Base-by-base conservation (phyloP, 495 filamentous ascomycete genomes). In the Penicillium herquei region DNA sequence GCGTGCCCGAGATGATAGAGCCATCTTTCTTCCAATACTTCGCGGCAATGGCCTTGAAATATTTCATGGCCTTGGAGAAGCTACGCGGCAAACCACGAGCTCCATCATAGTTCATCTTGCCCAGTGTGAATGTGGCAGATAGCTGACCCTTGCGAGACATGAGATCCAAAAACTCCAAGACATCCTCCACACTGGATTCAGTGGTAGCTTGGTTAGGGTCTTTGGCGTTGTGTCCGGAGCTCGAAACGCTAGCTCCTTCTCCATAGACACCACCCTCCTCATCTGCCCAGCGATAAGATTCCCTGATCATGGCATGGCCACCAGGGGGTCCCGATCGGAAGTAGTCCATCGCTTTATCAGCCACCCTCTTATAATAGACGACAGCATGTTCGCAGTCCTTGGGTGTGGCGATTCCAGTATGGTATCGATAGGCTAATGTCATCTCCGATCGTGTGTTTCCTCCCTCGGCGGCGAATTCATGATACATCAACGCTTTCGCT, bases 141-240 rank as follows among this genome's bases (percentile, higher is more conserved):
- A 95, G 81, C 61, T 98, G 91, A 6, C 92, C 92, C 65, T 97
- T 97, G 55, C 91, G 84, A 7, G 92, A 92, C 85, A 97, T 87
- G 49, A 98, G 76, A 67, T 97, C 92, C 61, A 97, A 75, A 61
- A 95, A 99, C 69, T 99, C 94, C 51, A 98, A 81, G 14, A 98
- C 85, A 70, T 98, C 93, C 54, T 97, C 94, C 43, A 97, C 79
- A 12, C 90, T 87, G 3, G 91, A 90, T 53, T 93, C 84, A 0
- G 84, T 80, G 58, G 92, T 87, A 0, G 88, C 85, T 58, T 84
- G 84, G 10, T 85, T 81, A 21, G 85, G 83, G 62, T 86, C 85
- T 56, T 87, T 77, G 0, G 91, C 90, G 66, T 93, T 89, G n/a
- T 77, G 76, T n/a, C 94, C 94, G 7, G 94, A 87, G 67, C 92